Base-by-base conservation (phyloP, 1,284 basidiomycete species). In the Cutaneotrichosporon arboriforme region DNA sequence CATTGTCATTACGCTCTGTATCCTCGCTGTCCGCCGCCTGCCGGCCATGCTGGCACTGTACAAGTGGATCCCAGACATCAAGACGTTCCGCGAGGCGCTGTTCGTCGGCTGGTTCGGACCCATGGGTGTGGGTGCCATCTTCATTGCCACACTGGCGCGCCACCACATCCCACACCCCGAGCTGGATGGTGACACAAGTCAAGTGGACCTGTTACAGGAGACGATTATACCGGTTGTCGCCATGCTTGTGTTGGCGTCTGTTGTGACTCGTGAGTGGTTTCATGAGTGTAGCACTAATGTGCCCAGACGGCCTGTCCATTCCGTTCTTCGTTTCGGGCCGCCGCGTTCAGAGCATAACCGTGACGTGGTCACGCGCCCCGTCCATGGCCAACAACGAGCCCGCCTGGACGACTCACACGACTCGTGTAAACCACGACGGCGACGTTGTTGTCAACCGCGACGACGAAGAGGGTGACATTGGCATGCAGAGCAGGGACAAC, bases 1-100 rank as follows among this genome's bases (percentile, higher is more conserved):
- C 14, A 76, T 93, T 49, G 84, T 90, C 26, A 81, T 92, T 44
- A 87, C 86, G 2, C 80, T 96, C 46, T 78, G 85, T 41, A 81
- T 96, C 20, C 77, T 97, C 35, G 61, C 90, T 1, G 75, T 96
- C 23, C 83, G 90, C 34, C 81, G 93, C 13, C 75, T 97, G n/a
- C 92, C 92, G 0, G 71, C 84, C 54, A 86, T 96, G 70, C 77
- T 94, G 20, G 83, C 82, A 0, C 70, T 91, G 41, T 93, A 93
- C 77, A 84, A 69, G 66, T 94, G 85, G 81, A 92, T 96, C 54
- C 92, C 92, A 0, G 91, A 96, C 67, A 82, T 96, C 65, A 93
- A 94, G 78, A 94, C 87, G 0, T 82, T 91, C 62, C 80, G 87
- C 43, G 79, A 81, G 63, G 90, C 91, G 0, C 62, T 90, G 2